Evolutionary conservation across 2,329 filamentous ascomycete species (phyloP).

Genomic region (Monosporascus sp.): DNA sequence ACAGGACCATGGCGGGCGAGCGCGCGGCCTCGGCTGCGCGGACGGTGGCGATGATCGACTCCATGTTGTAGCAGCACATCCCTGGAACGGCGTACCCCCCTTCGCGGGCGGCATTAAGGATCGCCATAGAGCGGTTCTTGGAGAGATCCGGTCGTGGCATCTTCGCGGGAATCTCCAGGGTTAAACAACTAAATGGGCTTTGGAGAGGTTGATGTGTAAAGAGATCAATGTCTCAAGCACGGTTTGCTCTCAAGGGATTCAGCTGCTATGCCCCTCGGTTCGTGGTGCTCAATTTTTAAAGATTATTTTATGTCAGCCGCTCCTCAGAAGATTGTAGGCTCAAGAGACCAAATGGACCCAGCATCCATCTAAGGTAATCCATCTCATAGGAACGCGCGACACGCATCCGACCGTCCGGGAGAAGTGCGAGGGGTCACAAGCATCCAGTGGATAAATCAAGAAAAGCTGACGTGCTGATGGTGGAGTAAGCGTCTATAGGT

Average conservation of each 20-base stretch:
- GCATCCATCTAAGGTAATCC: background rate
- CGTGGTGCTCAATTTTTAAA: background rate
- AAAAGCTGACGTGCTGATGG: background rate
- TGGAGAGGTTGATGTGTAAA: background rate
- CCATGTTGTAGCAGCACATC: conserved; percentile 63
- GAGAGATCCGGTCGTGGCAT: conserved; percentile 34
- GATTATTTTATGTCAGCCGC: background rate
- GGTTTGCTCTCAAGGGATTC: no score
- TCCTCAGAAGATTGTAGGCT: background rate
- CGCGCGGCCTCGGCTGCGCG: conserved; percentile 62
- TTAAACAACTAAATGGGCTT: background rate
- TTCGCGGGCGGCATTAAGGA: conserved; percentile 50
- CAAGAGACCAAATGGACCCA: background rate
- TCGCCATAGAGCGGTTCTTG: conserved; percentile 47
- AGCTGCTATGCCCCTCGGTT: no score
- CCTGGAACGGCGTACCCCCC: conserved; percentile 55
- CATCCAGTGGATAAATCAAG: background rate
- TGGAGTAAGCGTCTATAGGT: background rate
- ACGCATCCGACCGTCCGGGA: background rate
- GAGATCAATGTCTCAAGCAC: no score
- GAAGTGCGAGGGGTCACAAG: background rate
- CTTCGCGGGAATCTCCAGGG: conserved; percentile 6
- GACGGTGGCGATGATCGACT: conserved; percentile 64
- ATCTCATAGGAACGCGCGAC: background rate
- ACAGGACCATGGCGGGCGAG: conserved; percentile 65